Base-by-base conservation (phyloP, 2,329 filamentous ascomycete species). In the Metarhizium humberi region DNA sequence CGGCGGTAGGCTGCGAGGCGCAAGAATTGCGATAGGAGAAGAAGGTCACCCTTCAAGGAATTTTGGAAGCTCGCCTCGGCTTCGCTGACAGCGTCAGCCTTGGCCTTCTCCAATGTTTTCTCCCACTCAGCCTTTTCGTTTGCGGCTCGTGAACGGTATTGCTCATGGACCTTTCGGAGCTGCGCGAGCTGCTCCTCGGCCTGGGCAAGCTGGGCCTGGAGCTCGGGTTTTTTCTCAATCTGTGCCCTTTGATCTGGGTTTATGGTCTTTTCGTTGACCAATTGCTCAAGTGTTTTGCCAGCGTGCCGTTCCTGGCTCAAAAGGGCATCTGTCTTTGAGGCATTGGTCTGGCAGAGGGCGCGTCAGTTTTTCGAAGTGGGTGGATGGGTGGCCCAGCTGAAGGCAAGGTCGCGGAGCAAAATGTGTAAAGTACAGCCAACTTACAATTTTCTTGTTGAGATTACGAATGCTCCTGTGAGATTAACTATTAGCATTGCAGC, bases 391-490 rank as follows among this genome's bases (percentile, higher is more conserved):
- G 29, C 40, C n/a, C 30, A 20, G 52, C 40, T 57, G 32, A 34
- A 34, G 32, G 32, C 7, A 6, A 45, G 42, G 7, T 10, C 18
- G 16, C 8, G 16, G 18, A 20, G 34, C 34, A 20, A 20, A 16
- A 34, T 30, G 36, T 29, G 30, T 10, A 10, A n/a, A 14, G 25
- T 30, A 25, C 4, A 25, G 4, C 25, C 5, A 55, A 77, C 88
- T 75, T 74, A 95, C 90, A 66, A 97, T 85, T 76, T 96, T 96
- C 82, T 96, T 97, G 78, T 85, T 88, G 66, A 94, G 76, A 72
- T 94, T 95, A 67, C 92, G 91, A 64, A 96, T 88, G 72, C 84
- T 90, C 79, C 91, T 96, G 30, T 25, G 30, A 4, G 43, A 20
- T 6, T 16, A 25, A 6, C 6, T 18, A 43, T 57, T 51, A 56